Conservation (phyloP, 768 basidiomycete species). For the Gloeophyllum trabeum region DNA sequence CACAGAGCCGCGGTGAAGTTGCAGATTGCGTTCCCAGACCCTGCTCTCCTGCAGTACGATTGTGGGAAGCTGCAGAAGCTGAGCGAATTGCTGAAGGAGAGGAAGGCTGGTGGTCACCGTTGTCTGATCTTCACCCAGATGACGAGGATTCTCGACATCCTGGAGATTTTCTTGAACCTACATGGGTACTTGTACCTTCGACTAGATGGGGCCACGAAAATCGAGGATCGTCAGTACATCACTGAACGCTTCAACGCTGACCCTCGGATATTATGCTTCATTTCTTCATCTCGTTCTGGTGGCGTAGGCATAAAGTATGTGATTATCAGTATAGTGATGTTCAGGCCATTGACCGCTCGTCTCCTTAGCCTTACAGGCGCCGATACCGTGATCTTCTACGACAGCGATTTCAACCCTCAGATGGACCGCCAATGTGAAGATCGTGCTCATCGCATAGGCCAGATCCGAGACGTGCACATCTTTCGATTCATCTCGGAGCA, state of each 20-base stretch:
- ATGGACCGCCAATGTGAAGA: constrained; percentile 98
- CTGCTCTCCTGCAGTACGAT: constrained; percentile 85
- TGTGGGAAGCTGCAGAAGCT: constrained; percentile 92
- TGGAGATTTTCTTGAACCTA: constrained; percentile 87
- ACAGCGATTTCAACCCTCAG: constrained; percentile 94
- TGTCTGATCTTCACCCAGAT: constrained; percentile 96
- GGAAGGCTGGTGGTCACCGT: constrained; percentile 81
- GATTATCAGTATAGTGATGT: background rate
- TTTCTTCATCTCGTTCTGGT: constrained; percentile 68
- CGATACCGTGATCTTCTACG: constrained; percentile 95
- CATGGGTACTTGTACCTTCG: constrained; percentile 90
- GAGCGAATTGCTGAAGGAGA: constrained; percentile 66
- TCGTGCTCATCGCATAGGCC: constrained; percentile 97
- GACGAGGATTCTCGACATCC: constrained; percentile 88
- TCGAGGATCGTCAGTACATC: constrained; percentile 87
- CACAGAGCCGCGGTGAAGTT: constrained; percentile 73
- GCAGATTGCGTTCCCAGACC: constrained; percentile 89
- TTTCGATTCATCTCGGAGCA: constrained; percentile 86
- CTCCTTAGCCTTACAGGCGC: constrained; percentile 81
- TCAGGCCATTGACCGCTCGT: constrained; percentile 11
- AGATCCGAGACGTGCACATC: constrained; percentile 92
- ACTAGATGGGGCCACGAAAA: constrained; percentile 91
- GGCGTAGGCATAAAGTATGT: constrained; percentile 92
- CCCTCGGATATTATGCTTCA: constrained; percentile 76
- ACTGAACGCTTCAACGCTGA: constrained; percentile 84